A percentile compares a stretch with the other conserved stretches of the same genome.
Conservation (phyloP, 371 early-diverging fungal species). For the Apophysomyces trapeziformis region DNA sequence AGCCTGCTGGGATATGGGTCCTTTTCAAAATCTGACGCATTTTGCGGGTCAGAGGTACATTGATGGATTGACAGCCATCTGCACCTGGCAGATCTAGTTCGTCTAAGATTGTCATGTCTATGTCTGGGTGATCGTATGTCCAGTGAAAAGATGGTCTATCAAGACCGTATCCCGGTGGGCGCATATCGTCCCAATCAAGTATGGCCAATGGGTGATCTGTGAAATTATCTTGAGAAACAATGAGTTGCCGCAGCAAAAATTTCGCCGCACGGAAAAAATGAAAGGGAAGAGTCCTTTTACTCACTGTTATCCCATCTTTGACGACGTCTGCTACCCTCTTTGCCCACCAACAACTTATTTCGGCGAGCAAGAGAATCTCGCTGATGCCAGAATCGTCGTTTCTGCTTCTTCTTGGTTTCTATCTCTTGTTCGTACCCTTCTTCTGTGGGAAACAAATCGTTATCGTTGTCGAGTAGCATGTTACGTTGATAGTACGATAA, state of each 20-base stretch:
- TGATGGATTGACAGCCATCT: neutral
- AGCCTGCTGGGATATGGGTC: conserved; percentile 31
- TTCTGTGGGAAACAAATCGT: neutral
- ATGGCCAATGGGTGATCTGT: conserved; percentile 10
- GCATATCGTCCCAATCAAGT: conserved; percentile 4
- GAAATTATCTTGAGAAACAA: conserved; percentile 6
- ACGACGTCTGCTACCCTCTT: conserved; percentile 6
- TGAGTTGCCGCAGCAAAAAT: conserved; percentile 3
- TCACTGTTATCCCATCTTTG: conserved; percentile 12
- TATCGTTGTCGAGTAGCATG: neutral
- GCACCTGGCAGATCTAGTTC: neutral
- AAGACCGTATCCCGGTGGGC: conserved; percentile 13
- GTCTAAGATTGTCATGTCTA: neutral
- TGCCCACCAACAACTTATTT: conserved; percentile 15
- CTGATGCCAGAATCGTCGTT: conserved; percentile 16
- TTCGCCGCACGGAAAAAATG: neutral
- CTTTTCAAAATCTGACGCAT: conserved; percentile 25
- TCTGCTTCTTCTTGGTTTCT: conserved; percentile 5
- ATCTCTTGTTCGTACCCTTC: neutral
- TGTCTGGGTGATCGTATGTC: neutral
- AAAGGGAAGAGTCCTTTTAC: neutral
- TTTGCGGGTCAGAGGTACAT: neutral
- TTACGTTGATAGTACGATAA: neutral
- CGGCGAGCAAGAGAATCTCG: conserved; percentile 20
- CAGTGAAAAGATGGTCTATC: conserved; percentile 9